Conservation (phyloP, 306 rosid genomes). For the Quercus cerris region DNA sequence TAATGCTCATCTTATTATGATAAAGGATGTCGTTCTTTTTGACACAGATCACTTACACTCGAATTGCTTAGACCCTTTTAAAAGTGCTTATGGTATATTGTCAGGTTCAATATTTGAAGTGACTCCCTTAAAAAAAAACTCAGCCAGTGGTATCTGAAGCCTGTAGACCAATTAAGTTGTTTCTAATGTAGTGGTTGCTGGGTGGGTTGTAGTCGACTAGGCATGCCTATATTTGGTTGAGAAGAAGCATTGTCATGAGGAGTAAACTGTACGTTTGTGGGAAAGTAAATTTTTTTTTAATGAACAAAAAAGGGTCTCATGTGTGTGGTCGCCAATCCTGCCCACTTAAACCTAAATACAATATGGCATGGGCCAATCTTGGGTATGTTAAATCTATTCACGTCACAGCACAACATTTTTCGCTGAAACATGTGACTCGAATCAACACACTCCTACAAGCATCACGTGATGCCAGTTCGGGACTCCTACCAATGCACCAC, state of each 20-base stretch:
- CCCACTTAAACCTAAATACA: too few relatives aligned
- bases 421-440: too few relatives aligned
- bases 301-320: neutral
- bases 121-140: conserved; percentile 17
- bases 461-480: too few relatives aligned
- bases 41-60: conserved; percentile 83
- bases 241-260: conserved; percentile 82
- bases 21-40: conserved; percentile 81
- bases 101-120: conserved; percentile 41
- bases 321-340: conserved; percentile 26
- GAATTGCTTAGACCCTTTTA: conserved; percentile 87
- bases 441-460: too few relatives aligned
- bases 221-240: conserved; percentile 68
- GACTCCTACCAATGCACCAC: too few relatives aligned
- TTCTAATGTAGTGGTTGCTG: conserved; percentile 86
- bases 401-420: too few relatives aligned
- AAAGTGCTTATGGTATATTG: conserved; percentile 56
- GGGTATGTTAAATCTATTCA: too few relatives aligned
- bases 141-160: conserved; percentile 47
- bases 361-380: too few relatives aligned
- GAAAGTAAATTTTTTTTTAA: conserved; percentile 36
- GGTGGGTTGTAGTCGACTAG: conserved; percentile 74
- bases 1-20: conserved; percentile 32
- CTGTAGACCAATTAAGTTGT: conserved; percentile 49
- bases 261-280: conserved; percentile 58